These are phyloP conservation scores for Echinochloa phyllopogon DNA, from an alignment of 176 grass and related monocot species.

Conservation along the genomic window DNA sequence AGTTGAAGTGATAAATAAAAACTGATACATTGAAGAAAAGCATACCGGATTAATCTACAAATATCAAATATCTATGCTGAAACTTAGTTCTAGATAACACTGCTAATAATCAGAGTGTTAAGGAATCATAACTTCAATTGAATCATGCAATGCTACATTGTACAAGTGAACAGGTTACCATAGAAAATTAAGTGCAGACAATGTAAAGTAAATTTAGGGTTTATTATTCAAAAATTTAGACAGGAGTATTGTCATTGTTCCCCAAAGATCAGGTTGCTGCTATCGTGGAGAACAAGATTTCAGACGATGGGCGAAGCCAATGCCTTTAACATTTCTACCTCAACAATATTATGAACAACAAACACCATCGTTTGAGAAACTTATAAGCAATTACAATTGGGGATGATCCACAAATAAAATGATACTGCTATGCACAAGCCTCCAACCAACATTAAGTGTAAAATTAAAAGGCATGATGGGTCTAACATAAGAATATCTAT, in stretches of 20 bases:
- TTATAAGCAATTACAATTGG: not conserved
- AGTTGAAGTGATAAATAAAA: not conserved
- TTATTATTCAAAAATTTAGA: not conserved
- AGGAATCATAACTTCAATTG: not conserved
- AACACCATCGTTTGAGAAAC: not conserved
- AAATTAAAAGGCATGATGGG: not conserved
- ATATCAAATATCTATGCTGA: not conserved
- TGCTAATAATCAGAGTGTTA: not conserved
- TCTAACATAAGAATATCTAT: not conserved
- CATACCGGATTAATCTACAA: not conserved
- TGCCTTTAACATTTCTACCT: not conserved
- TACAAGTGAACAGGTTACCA: not conserved
- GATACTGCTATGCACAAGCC: not conserved
- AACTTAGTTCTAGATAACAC: not conserved
- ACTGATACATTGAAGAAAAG: conserved; percentile 6
- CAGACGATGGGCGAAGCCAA: not conserved
- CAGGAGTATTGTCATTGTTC: not conserved
- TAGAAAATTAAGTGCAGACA: not conserved
- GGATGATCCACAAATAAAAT: not conserved
- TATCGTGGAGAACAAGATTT: not conserved
- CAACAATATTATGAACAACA: not conserved
- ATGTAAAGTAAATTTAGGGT: not conserved
- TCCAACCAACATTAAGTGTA: not conserved
- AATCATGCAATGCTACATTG: not conserved
- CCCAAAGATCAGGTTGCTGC: not conserved